Evolutionary conservation across 179 eudicot species (phyloP).

Genomic region (Amaranthus tricolor): DNA sequence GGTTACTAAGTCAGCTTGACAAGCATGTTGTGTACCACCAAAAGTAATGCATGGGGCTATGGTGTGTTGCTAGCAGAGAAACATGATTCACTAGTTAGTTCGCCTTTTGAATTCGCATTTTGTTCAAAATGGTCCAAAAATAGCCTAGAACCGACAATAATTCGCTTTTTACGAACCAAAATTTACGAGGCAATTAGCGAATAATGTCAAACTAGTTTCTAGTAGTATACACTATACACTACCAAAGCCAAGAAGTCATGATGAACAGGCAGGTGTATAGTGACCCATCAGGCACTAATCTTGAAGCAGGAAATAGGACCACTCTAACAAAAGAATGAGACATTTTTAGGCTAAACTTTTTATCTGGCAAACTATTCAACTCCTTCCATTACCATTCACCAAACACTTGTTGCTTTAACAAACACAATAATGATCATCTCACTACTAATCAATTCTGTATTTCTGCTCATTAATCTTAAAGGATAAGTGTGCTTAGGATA

Average conservation of each 20-base stretch:
- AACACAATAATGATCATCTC: neutral
- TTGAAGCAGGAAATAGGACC: neutral
- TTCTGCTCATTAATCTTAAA: neutral
- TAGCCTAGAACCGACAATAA: too few relatives aligned
- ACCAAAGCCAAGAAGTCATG: neutral
- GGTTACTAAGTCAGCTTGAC: neutral
- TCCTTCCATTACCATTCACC: neutral
- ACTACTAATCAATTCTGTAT: neutral
- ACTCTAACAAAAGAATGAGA: neutral
- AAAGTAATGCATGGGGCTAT: conserved; percentile 2
- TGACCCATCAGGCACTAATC: conserved; percentile 1
- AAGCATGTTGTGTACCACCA: conserved; percentile 3
- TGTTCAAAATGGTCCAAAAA: too few relatives aligned
- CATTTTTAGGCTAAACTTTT: neutral
- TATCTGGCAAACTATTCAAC: neutral
- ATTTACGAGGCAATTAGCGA: too few relatives aligned
- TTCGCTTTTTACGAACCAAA: too few relatives aligned
- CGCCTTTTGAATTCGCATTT: too few relatives aligned
- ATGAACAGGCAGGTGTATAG: neutral
- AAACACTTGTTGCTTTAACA: neutral
- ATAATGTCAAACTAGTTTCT: too few relatives aligned
- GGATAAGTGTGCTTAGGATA: neutral
- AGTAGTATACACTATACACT: neutral
- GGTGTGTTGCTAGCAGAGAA: too few relatives aligned
- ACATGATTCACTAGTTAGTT: too few relatives aligned